These are phyloP conservation scores for Bipolaris gigantea DNA, from an alignment of 2,329 filamentous ascomycete species.

Conservation along the genomic window DNA sequence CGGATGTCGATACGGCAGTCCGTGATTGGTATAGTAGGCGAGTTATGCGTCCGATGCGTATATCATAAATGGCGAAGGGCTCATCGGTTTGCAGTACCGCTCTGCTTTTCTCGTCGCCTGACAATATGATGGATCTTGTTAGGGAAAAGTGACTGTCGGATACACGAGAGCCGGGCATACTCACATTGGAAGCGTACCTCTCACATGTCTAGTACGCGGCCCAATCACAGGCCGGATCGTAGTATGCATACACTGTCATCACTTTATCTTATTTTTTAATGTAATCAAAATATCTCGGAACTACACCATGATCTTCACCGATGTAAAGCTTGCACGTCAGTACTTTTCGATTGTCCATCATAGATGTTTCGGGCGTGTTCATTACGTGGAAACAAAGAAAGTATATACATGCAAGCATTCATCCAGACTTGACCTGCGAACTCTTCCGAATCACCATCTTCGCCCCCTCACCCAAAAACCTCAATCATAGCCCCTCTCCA, in stretches of 20 bases:
- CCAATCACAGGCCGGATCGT: background rate
- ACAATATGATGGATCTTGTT: background rate
- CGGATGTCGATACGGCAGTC: background rate
- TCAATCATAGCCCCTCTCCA: slow-evolving; percentile 68
- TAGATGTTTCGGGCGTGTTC: background rate
- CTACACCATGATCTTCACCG: too few relatives aligned
- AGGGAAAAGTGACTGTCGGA: background rate
- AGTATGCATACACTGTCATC: background rate
- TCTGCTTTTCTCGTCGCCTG: background rate
- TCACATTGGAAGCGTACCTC: too few relatives aligned
- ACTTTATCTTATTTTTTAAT: background rate
- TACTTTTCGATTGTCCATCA: background rate
- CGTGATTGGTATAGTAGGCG: background rate
- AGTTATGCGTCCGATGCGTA: too few relatives aligned
- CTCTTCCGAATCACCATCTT: background rate
- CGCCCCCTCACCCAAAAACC: slow-evolving; percentile 17
- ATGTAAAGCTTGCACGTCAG: too few relatives aligned
- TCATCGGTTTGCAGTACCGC: too few relatives aligned
- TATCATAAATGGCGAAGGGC: too few relatives aligned
- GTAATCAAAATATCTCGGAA: too few relatives aligned
- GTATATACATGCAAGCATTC: background rate
- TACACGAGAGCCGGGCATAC: background rate
- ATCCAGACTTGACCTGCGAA: background rate
- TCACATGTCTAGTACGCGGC: too few relatives aligned
- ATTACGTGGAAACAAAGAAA: background rate